Evolutionary conservation across 257 asterid genomes (phyloP), one percentile per base, ranked within the genome.

Genomic region (Galeopsis tetrahit): DNA sequence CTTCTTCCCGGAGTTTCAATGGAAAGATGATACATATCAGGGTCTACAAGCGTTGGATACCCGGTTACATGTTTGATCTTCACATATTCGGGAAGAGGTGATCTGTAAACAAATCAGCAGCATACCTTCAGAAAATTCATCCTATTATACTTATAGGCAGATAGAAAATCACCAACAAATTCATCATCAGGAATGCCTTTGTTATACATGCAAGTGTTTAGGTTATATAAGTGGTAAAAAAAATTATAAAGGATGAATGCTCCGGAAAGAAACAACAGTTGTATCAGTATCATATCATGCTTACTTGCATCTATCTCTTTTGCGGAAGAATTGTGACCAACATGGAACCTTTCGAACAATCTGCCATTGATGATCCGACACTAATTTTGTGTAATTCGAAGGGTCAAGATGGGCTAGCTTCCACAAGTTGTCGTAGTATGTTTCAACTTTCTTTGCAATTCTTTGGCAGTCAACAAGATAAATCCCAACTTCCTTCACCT

Each of bases 401-500:
- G 83, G 82, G 68, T 87, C 77, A 8, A 91, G 97, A 73, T 89
- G 96, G 66, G 93, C 91, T 74, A 91, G 89, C 78, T 83, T 83
- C 95, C 95, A 89, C 52, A 91, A 87, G 80, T 89, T 89, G 80
- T 87, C 74, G 67, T 70, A 89, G 81, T 91, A 91, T 58, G 60
- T 73, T 76, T 81, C 82, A 21, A 89, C 85, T 55, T 79, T 74
- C 82, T 83, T 71, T 10, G 84, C 96, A 52, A 91, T 81, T 48
- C 68, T 70, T 57, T 90, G 90, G 71, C 97, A 91, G 71, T 85
- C 88, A 71, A 81, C 87, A 67, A 91, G 86, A 83, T 91, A 89
- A 49, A 89, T 78, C 56, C 96, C 97, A 31, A 91, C 77, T 85
- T 91, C 97, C 87, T 89, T 91, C 59, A 91, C 96, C 97, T 91